These are phyloP conservation scores for Brassica balearica DNA, from an alignment of 441 rosid species.

Conservation along the genomic window DNA sequence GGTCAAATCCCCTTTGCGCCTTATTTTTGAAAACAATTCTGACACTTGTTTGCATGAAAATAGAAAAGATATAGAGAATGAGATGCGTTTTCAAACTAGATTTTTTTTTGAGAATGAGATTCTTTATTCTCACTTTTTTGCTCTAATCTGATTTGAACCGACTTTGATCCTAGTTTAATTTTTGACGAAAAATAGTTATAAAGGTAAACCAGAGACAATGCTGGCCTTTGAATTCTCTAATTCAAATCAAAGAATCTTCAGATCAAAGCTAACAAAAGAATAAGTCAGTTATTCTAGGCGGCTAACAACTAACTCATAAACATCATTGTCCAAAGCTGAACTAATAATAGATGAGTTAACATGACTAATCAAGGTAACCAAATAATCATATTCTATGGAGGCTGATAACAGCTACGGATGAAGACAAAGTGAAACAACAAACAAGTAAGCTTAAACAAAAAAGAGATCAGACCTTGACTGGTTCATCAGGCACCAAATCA, in stretches of 20 bases:
- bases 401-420: background rate
- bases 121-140: background rate
- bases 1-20: background rate
- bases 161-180: background rate
- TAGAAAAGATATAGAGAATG: background rate
- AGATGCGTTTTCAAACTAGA: background rate
- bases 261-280: background rate
- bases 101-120: background rate
- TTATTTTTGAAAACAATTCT: background rate
- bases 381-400: background rate
- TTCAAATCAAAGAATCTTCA: background rate
- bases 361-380: background rate
- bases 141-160: background rate
- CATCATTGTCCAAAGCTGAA: slow-evolving; percentile 18
- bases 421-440: slow-evolving; percentile 10
- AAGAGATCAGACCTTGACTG: background rate
- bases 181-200: background rate
- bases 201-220: slow-evolving; percentile 11
- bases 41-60: background rate
- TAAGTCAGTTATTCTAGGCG: slow-evolving; percentile 8
- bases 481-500: background rate
- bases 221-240: background rate
- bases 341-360: background rate
- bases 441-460: background rate
- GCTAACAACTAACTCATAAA: background rate